Evolutionary conservation across 768 basidiomycete species (phyloP), one percentile per base, ranked within the genome.

Genomic region (Zangia roseola): DNA sequence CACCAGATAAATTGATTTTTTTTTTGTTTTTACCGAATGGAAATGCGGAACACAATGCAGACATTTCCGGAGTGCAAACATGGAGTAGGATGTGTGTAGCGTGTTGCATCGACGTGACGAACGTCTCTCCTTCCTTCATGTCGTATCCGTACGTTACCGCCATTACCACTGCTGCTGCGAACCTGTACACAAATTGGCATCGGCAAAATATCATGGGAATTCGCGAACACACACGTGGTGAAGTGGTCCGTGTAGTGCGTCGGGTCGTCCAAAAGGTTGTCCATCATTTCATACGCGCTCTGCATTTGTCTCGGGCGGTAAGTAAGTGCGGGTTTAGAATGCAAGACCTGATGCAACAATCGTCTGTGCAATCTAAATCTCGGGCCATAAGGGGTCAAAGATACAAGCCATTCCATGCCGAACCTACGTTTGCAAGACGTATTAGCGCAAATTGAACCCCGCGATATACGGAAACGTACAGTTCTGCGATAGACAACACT

Each of bases 281-380:
- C 24, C 36, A 50, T 16, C 36, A 59, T 10, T n/a, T 56, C 45
- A 19, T 54, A 51, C 4, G 57, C 49, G 26, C 20, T 49, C 34
- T 45, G 44, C 6, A 54, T 30, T 40, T 64, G 62, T 20, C 26
- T 39, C 24, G 43, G 52, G 17, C 60, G 57, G 39, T 57, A 59
- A 12, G 28, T 34, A 2, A 53, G 33, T 4, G 52, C 46, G 0
- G 51, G 49, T 13, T 55, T 52, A 16, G 47, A 25, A 6, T 50
- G 48, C 30, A 61, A 61, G 4, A 44, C 45, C 19, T 61, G 56
- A 25, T 61, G 55, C 5, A 62, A 37, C 21, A 63, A 30, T 28
- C 53, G 43, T 40, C 63, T 54, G 20, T 65, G 58, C 16, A 57
- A 19, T 34, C 63, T 54, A 48, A 58, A 65, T 10, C 39, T 45